Base-by-base conservation (phyloP, 2,329 filamentous ascomycete genomes). In the Pseudocercospora crystallina region DNA sequence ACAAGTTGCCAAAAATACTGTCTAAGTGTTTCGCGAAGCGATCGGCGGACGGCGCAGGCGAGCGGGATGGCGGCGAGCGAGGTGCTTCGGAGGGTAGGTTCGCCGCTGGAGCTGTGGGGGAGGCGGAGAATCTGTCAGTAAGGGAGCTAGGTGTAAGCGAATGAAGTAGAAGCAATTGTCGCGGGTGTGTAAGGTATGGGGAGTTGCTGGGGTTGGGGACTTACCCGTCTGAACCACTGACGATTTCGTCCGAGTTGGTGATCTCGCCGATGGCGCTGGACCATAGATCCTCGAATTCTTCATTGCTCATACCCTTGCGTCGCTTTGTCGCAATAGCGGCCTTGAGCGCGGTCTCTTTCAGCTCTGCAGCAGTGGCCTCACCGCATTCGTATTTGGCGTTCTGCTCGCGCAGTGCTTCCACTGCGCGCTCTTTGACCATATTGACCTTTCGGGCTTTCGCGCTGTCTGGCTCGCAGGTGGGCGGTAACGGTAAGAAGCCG, bases 261-360 rank as follows among this genome's bases (percentile, higher is more conserved):
- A 91, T 82, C 61, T 91, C 88, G 13, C 84, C 85, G 49, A 91
- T 80, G 2, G 88, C 88, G 55, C 82, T 81, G 26, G 77, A 76
- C 82, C 88, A 94, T 7, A 99, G 81, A 51, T 96, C 89, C 60
- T 97, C 90, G 65, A 99, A 96, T 67, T 97, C 92, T 36, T 87
- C 80, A 64, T 90, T 85, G 58, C 80, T 88, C 82, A 96, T 89
- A 57, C 86, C 85, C 74, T 88, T 92, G 68, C 84, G 87, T 57
- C 87, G 83, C 75, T 87, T 89, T 60, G 84, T 81, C 61, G 80
- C 82, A 57, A 96, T 84, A 49, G 83, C 81, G 57, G 86, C 76
- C 74, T 92, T 96, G 55, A 97, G 76, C 47, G 89, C 86, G 26
- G 84, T 70, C 54, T 84, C 83, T 42, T 76, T 74, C 37, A 87